Percentiles rank a stretch among this genome's conserved stretches.
These are phyloP conservation scores for Penicillium turbatum DNA, from an alignment of 495 filamentous ascomycete genomes.

Conservation along the genomic window DNA sequence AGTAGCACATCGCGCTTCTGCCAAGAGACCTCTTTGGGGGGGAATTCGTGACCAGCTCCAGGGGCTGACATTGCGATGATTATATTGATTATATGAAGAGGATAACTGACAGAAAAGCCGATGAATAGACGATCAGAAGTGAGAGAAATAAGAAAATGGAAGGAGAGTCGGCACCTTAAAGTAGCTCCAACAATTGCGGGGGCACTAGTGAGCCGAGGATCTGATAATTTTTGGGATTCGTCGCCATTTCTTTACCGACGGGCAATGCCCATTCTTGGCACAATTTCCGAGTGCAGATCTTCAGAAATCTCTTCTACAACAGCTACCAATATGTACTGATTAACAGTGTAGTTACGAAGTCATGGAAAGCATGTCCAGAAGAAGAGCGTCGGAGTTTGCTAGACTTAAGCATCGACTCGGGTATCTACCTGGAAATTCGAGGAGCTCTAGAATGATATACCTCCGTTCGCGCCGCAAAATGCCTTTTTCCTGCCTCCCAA, in stretches of 20 bases:
- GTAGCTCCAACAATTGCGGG: constrained; percentile 25
- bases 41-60: constrained; percentile 77
- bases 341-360: too few relatives aligned
- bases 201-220: constrained; percentile 27
- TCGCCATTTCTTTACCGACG: constrained; percentile 18
- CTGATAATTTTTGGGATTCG: constrained; percentile 23
- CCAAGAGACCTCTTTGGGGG: constrained; percentile 69
- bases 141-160: constrained; percentile 1
- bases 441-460: constrained; percentile 46
- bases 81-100: constrained; percentile 2
- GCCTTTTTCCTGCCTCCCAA: constrained; percentile 43
- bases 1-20: constrained; percentile 80
- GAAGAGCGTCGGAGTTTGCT: constrained; percentile 40
- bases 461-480: constrained; percentile 47
- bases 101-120: not conserved
- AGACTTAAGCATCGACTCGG: constrained; percentile 52
- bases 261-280: constrained; percentile 9
- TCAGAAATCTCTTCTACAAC: too few relatives aligned
- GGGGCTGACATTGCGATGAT: constrained; percentile 46
- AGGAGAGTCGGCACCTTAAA: constrained; percentile 12
- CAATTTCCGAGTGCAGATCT: constrained; percentile 3
- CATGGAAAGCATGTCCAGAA: constrained; percentile 20
- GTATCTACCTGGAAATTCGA: constrained; percentile 49
- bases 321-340: too few relatives aligned
- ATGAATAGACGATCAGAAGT: not conserved